phyloP scores from a whole-genome alignment of 23 red algal species.

The Gracilariopsis chorda region DNA sequence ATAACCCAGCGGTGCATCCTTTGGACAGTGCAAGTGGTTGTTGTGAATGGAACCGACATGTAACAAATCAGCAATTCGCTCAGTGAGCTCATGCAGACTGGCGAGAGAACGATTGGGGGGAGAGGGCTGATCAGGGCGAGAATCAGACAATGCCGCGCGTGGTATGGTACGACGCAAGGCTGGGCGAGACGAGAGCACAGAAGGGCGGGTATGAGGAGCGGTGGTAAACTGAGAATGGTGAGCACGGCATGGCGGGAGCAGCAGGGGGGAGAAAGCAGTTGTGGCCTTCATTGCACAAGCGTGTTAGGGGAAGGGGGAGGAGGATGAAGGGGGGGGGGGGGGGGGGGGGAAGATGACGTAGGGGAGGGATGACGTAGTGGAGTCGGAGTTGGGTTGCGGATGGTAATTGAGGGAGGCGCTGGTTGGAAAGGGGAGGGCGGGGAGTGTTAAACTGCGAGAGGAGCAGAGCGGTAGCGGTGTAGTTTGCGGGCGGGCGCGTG shows the following conservation, averaged over 20 bases:
- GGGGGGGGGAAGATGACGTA: background rate
- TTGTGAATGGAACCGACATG: slow-evolving; percentile 51
- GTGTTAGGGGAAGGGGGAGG: background rate
- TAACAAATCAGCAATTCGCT: slow-evolving; percentile 62
- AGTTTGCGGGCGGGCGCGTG: background rate
- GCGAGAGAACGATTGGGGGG: slow-evolving; percentile 49
- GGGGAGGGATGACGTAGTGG: too few species aligned
- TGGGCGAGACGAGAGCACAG: background rate
- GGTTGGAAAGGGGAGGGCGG: background rate
- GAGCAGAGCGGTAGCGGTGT: background rate
- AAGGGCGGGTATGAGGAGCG: background rate
- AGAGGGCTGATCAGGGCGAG: background rate
- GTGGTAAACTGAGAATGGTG: background rate
- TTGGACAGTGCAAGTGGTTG: slow-evolving; percentile 41
- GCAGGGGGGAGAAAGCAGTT: background rate
- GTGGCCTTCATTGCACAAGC: background rate
- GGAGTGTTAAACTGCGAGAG: background rate
- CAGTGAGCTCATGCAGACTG: slow-evolving; percentile 62
- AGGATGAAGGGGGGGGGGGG: background rate
- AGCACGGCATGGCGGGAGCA: background rate
- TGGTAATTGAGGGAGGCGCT: too few species aligned
- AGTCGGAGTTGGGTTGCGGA: too few species aligned
- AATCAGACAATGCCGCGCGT: background rate
- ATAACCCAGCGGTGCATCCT: slow-evolving; percentile 66
- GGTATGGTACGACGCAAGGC: background rate